A percentile compares a stretch with the other conserved stretches of the same genome.
phyloP scores from a whole-genome alignment of 495 filamentous ascomycete genomes.

The Xylaria acuta region DNA sequence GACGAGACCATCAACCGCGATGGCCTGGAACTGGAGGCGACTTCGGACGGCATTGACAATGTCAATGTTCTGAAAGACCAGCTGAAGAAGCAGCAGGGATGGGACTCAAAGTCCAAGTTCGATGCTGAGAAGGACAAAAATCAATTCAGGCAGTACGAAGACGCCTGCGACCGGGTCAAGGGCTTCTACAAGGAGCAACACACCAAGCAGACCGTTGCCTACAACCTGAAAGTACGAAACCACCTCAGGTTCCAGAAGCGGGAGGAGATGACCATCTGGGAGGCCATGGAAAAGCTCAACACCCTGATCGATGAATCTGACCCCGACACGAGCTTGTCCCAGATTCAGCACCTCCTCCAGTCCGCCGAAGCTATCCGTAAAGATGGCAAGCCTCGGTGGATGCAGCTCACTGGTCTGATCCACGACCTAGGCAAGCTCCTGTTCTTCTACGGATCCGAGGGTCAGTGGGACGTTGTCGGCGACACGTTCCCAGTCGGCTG shows the following conservation, averaged over 20 bases:
- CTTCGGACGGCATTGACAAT: constrained; percentile 79
- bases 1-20: constrained; percentile 52
- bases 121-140: constrained; percentile 81
- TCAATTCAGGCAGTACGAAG: constrained; percentile 78
- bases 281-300: constrained; percentile 89
- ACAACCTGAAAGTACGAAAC: constrained; percentile 78
- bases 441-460: constrained; percentile 79
- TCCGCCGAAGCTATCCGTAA: constrained; percentile 85
- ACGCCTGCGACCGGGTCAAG: constrained; percentile 79
- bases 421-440: constrained; percentile 90
- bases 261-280: constrained; percentile 82
- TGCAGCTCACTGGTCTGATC: constrained; percentile 88
- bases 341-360: constrained; percentile 88
- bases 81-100: constrained; percentile 39
- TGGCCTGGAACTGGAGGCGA: constrained; percentile 76
- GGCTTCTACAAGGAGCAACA: constrained; percentile 86
- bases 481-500: constrained; percentile 94
- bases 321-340: constrained; percentile 78
- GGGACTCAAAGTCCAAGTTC: constrained; percentile 70
- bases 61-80: constrained; percentile 77
- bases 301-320: constrained; percentile 87
- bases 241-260: constrained; percentile 69
- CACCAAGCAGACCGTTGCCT: constrained; percentile 81
- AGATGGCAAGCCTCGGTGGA: constrained; percentile 91
- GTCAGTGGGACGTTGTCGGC: constrained; percentile 93